These are phyloP conservation scores for Chloropicon primus DNA, from an alignment of 139 green algal species.

Conservation along the genomic window DNA sequence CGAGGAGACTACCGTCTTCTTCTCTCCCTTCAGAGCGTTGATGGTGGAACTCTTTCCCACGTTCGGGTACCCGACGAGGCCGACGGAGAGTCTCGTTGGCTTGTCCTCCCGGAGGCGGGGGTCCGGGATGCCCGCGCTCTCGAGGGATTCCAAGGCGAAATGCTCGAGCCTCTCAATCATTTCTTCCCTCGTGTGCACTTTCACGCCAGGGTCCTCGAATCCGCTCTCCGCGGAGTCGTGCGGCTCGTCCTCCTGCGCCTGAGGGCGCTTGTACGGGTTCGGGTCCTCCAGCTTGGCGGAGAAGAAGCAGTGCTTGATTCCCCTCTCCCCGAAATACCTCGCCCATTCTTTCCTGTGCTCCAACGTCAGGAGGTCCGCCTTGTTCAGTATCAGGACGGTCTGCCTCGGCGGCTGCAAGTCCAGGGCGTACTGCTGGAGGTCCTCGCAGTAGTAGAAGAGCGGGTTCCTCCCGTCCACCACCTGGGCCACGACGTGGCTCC, in stretches of 20 bases:
- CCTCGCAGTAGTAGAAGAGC: conserved; percentile 74
- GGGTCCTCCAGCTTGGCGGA: conserved; percentile 42
- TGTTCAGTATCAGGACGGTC: conserved; percentile 87
- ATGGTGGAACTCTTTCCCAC: conserved; percentile 86
- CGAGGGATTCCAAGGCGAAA: background rate
- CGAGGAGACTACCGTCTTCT: conserved; percentile 86
- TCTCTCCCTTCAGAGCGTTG: conserved; percentile 90
- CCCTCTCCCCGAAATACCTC: conserved; percentile 54
- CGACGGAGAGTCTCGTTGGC: conserved; percentile 43
- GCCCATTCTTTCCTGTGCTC: conserved; percentile 54
- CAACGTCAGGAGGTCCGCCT: conserved; percentile 82
- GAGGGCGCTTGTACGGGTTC: conserved; percentile 9
- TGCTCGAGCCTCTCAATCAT: background rate
- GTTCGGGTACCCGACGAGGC: conserved; percentile 93
- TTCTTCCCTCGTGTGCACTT: background rate
- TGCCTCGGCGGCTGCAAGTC: conserved; percentile 20
- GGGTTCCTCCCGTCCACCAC: conserved; percentile 91
- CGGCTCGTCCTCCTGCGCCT: background rate
- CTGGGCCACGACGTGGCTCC: conserved; percentile 83
- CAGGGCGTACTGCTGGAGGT: conserved; percentile 44
- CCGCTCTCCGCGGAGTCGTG: conserved; percentile 3
- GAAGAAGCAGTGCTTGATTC: conserved; percentile 54
- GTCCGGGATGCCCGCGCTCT: background rate
- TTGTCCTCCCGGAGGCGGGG: background rate
- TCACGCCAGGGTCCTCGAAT: conserved; percentile 6